These are phyloP conservation scores for Solanum sitiens DNA, from an alignment of 257 asterid genomes.

Conservation along the genomic window DNA sequence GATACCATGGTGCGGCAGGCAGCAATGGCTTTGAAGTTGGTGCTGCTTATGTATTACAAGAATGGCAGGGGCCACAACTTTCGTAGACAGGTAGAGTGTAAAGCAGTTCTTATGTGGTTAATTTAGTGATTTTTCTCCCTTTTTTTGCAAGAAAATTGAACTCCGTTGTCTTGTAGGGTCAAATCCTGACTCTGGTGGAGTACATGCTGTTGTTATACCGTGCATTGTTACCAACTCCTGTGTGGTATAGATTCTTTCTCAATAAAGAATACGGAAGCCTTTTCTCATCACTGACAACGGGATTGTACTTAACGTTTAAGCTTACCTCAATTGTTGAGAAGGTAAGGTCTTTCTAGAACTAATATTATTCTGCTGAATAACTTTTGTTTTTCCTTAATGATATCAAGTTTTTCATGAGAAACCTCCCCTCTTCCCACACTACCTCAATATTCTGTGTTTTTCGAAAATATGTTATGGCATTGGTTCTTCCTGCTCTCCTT, in stretches of 20 bases:
- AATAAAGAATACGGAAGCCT: constrained; percentile 89
- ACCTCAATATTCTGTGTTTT: neutral
- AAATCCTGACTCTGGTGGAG: constrained; percentile 82
- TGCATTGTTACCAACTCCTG: constrained; percentile 85
- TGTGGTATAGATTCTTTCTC: constrained; percentile 89
- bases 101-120: neutral
- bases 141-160: neutral
- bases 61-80: constrained; percentile 79
- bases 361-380: neutral
- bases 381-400: neutral
- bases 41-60: constrained; percentile 65
- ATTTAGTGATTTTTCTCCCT: neutral
- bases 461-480: neutral
- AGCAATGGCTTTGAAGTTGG: constrained; percentile 71
- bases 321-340: constrained; percentile 76
- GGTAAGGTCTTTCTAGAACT: constrained; percentile 27
- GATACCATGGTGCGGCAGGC: constrained; percentile 82
- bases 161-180: constrained; percentile 46
- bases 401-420: neutral
- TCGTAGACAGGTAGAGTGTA: constrained; percentile 65
- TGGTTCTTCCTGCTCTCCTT: neutral
- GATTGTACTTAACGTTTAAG: constrained; percentile 84
- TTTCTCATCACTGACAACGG: constrained; percentile 77
- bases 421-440: neutral
- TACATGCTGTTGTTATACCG: constrained; percentile 78